Evolutionary conservation across 2,329 filamentous ascomycete genomes (phyloP), one percentile per base, ranked within the genome.

Genomic region (Hypocrella siamensis): DNA sequence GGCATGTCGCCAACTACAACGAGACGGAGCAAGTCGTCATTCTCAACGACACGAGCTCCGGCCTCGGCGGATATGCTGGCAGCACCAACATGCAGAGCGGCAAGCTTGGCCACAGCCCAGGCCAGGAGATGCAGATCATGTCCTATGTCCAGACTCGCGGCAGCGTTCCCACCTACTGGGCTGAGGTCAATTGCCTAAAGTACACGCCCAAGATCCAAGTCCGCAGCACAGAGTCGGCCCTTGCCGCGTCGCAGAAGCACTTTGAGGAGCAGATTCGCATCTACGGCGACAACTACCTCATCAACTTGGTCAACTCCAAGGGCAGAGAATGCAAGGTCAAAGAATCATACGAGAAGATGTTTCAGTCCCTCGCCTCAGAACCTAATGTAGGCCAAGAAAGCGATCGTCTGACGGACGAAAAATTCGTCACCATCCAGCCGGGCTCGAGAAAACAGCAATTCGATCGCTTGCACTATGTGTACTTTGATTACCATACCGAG

Each of bases 401-500:
- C 32, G 79, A 88, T 48, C 50, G 62, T 19, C 53, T 70, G 32
- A 80, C 77, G 0, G 64, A 76, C 25, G 86, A 94, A 49, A 88
- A 90, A 52, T 79, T 93, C 52, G 79, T 76, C 46, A 64, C 77
- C 19, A 72, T 93, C 39, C 80, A 93, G 48, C 63, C 63, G 45
- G 59, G 70, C 28, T 61, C 61, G 30, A 61, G 62, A 35, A 70
- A 40, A 30, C 54, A 79, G 39, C 64, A 75, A 40, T 81, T 80
- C 52, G 86, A 94, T 52, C 77, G 77, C 28, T 61, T 98, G 28
- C 88, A 98, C 58, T 98, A 98, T 54, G 60, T 96, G 45, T 98
- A 96, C 61, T 98, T 98, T 51, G 90, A 98, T 59, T 98, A 92
- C 54, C 92, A 98, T 61, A 85, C 79, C 48, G 90, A 98, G 58